phyloP scores from a whole-genome alignment of 108 stramenopile genomes.

The Nannochloropsis salina region DNA sequence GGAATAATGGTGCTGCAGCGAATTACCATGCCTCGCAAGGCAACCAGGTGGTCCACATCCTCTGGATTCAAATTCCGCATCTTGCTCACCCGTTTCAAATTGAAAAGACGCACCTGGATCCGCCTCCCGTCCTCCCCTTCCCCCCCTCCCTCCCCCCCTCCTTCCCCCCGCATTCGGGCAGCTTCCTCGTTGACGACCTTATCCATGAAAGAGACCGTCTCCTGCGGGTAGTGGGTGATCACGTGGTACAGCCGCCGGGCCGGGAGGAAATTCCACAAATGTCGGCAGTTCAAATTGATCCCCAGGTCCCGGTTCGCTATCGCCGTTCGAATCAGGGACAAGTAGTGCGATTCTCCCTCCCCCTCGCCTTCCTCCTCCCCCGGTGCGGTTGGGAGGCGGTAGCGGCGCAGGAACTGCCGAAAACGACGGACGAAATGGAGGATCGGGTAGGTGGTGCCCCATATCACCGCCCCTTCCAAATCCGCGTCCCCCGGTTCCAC shows the following conservation, averaged over 20 bases:
- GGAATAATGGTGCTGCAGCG: conserved; percentile 88
- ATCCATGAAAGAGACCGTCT: conserved; percentile 93
- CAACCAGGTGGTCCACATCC: conserved; percentile 80
- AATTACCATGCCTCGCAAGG: conserved; percentile 91
- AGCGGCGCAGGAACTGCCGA: conserved; percentile 47
- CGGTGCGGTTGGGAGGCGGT: neutral
- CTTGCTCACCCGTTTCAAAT: conserved; percentile 68
- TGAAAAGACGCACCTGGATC: conserved; percentile 86
- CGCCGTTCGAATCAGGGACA: conserved; percentile 41
- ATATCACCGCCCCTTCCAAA: conserved; percentile 55
- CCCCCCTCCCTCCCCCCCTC: conserved; percentile 34
- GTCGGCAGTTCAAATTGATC: conserved; percentile 82
- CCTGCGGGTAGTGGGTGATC: conserved; percentile 83
- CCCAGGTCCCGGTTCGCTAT: conserved; percentile 47
- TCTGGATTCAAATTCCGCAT: conserved; percentile 87
- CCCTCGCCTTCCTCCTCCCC: conserved; percentile 35
- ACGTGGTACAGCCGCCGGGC: conserved; percentile 78
- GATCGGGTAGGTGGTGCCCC: conserved; percentile 59
- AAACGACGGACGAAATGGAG: conserved; percentile 46
- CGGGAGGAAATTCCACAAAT: conserved; percentile 74
- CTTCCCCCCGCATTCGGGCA: conserved; percentile 44
- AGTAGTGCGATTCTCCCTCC: conserved; percentile 16
- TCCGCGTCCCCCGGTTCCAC: conserved; percentile 27
- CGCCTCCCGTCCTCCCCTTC: neutral
- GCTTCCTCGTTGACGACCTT: conserved; percentile 66